These are phyloP conservation scores for Capsicum rhomboideum DNA, from an alignment of 257 asterid species.

Conservation along the genomic window DNA sequence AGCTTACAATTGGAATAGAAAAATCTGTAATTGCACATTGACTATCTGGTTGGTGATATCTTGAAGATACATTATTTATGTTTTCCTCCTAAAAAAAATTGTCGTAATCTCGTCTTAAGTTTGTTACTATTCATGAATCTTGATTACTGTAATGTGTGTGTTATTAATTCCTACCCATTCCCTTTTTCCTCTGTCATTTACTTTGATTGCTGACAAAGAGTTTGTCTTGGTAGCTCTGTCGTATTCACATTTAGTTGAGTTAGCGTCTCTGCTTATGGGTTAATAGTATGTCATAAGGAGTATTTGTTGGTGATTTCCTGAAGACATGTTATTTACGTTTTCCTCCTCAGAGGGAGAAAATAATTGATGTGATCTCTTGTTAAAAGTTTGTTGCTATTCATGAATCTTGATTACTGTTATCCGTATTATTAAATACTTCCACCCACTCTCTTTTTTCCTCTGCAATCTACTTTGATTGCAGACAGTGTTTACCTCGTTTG, in stretches of 20 bases:
- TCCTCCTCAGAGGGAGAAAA: background rate
- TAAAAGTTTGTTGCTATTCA: background rate
- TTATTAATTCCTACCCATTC: background rate
- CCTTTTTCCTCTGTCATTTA: background rate
- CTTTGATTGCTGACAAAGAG: background rate
- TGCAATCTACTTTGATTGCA: background rate
- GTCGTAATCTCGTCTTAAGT: background rate
- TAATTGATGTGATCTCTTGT: background rate
- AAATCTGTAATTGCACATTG: background rate
- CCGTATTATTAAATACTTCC: background rate
- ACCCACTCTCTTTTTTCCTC: background rate
- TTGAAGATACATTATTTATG: background rate
- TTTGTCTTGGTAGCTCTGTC: background rate
- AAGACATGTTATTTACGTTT: background rate
- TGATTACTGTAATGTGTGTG: background rate
- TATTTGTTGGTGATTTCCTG: background rate
- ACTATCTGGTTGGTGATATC: background rate
- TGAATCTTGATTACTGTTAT: background rate
- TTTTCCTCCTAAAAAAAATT: background rate
- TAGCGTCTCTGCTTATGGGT: background rate
- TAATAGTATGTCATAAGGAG: background rate
- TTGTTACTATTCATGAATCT: background rate
- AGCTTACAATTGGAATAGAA: background rate
- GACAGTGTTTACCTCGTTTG: background rate
- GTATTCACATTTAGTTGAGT: background rate